Evolutionary conservation across 495 filamentous ascomycete genomes (phyloP).

Genomic region (Aspergillus mulundensis): DNA sequence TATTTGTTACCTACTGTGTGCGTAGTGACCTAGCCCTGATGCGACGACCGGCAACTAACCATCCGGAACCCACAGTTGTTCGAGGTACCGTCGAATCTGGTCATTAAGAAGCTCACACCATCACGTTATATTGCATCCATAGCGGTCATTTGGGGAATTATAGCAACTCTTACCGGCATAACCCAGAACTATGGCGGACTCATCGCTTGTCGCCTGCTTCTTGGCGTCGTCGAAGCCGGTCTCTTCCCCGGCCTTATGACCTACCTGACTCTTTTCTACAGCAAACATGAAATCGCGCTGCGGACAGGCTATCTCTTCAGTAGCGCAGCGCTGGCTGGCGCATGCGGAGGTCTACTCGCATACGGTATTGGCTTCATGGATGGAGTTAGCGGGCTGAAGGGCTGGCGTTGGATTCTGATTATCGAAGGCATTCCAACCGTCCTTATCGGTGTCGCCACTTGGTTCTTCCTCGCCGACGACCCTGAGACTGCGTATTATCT

Average conservation of each 20-base stretch:
- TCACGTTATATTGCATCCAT: conserved; percentile 66
- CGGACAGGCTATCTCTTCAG: conserved; percentile 75
- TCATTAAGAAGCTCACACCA: conserved; percentile 77
- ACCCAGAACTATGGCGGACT: conserved; percentile 54
- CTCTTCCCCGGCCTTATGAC: conserved; percentile 54
- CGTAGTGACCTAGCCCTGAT: conserved; percentile 14
- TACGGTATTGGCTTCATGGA: conserved; percentile 72
- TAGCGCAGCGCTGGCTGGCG: conserved; percentile 69
- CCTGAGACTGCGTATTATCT: conserved; percentile 61
- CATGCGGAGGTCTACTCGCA: conserved; percentile 70
- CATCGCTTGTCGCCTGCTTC: conserved; percentile 51
- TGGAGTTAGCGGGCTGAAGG: conserved; percentile 55
- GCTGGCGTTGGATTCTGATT: conserved; percentile 57
- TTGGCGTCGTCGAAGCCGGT: conserved; percentile 53
- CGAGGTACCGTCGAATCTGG: conserved; percentile 59
- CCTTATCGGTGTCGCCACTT: conserved; percentile 55
- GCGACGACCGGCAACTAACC: background rate
- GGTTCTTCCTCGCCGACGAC: conserved; percentile 62
- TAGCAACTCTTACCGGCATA: conserved; percentile 66
- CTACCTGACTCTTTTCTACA: conserved; percentile 76
- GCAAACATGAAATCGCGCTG: conserved; percentile 66
- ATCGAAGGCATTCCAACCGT: conserved; percentile 70
- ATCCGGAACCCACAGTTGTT: conserved; percentile 26
- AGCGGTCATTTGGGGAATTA: conserved; percentile 60
- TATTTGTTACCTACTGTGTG: conserved; percentile 68